Evolutionary conservation across 2,329 filamentous ascomycete species (phyloP), one percentile per base, ranked within the genome.

Genomic region (Ophiostoma sp.): DNA sequence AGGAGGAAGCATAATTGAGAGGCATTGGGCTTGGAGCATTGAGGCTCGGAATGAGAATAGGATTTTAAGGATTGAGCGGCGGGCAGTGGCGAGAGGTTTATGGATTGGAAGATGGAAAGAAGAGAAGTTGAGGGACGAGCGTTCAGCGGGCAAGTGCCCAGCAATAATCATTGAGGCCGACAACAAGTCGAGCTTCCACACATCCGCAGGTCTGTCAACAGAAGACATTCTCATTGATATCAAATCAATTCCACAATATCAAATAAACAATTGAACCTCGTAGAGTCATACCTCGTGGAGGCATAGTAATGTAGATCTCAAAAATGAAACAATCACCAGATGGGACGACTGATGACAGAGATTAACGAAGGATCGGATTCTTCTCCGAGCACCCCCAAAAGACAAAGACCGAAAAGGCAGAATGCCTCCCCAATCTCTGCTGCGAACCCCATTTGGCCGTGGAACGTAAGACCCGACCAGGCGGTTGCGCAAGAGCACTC

Each of bases 251-350:
- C 3, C 33, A 4, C 33, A 36, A 36, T 4, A 36, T 8, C 8
- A 3, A 36, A 8, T 36, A 3, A 15, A 42, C 39, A 42, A 42
- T 8, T 15, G 39, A 42, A 2, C 45, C 39, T 45, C 39, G 55
- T 8, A 25, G n/a, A n/a, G n/a, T n/a, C n/a, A n/a, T n/a, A n/a
- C n/a, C n/a, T n/a, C n/a, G n/a, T n/a, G n/a, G n/a, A 28, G 25
- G 8, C 11, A 52, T 9, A 61, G 45, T 75, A 82, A 85, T 87
- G 86, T 87, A 86, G 85, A 87, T 87, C 85, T 85, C 85, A 78
- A 83, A 83, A 86, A 86, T 87, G 86, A 87, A 87, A 87, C 86
- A 83, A 81, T 82, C 83, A 81, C 80, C 83, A 84, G 85, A 87
- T 82, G 81, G 57, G 73, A 80, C 77, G 82, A 82, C 83, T 83